phyloP scores from a whole-genome alignment of 2,329 filamentous ascomycete genomes.

The Venturia pyrina region DNA sequence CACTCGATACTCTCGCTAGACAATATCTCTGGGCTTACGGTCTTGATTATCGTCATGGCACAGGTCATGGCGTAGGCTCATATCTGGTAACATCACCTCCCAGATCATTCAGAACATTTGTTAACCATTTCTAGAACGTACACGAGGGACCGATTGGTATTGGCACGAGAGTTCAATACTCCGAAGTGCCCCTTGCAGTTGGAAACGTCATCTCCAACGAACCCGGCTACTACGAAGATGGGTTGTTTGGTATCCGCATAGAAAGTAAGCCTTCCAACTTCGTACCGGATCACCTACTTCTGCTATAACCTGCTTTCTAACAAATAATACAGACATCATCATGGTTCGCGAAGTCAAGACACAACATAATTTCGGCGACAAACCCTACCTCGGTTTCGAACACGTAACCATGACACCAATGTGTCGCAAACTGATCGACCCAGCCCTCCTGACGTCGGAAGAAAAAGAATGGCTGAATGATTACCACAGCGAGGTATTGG shows the following conservation, averaged over 20 bases:
- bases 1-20: constrained; percentile 76
- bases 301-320: constrained; percentile 12
- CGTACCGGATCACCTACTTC: constrained; percentile 5
- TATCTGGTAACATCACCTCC: constrained; percentile 44
- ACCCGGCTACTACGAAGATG: constrained; percentile 95
- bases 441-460: constrained; percentile 54
- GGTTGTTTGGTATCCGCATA: constrained; percentile 86
- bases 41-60: constrained; percentile 91
- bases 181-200: constrained; percentile 78
- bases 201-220: constrained; percentile 95
- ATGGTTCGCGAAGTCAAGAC: constrained; percentile 86
- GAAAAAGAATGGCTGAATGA: constrained; percentile 84
- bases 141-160: constrained; percentile 97
- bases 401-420: constrained; percentile 96
- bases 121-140: constrained; percentile 52
- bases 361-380: constrained; percentile 80
- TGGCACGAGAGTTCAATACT: constrained; percentile 81
- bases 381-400: constrained; percentile 90
- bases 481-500: constrained; percentile 70
- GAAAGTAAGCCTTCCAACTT: constrained; percentile 49
- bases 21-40: constrained; percentile 91
- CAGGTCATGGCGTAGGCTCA: constrained; percentile 89
- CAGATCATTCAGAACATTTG: constrained; percentile 18
- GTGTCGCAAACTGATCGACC: constrained; percentile 79
- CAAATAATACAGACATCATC: constrained; percentile 52